Evolutionary conservation across 1,139 yeast species (phyloP).

Genomic region (Yamadazyma friedrichii): DNA sequence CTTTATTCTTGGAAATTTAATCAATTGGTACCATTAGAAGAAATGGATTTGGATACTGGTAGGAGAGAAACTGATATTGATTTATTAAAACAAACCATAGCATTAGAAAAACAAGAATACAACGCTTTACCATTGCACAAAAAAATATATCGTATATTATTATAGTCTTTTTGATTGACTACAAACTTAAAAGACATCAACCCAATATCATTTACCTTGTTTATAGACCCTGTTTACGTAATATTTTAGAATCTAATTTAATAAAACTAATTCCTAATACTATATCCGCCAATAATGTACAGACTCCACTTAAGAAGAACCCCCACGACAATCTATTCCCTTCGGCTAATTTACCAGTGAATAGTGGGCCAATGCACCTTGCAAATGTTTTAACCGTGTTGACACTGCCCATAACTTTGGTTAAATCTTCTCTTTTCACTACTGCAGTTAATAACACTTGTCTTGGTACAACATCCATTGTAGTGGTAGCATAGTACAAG

Average conservation of each 20-base stretch:
- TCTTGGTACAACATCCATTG: conserved; percentile 92
- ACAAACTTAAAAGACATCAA: neutral
- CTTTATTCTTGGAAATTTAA: conserved; percentile 29
- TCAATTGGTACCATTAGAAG: conserved; percentile 26
- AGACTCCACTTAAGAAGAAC: conserved; percentile 61
- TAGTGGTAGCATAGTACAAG: conserved; percentile 53
- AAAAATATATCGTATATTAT: conserved; percentile 7
- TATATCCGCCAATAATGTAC: conserved; percentile 47
- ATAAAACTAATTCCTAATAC: conserved; percentile 41
- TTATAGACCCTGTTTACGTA: conserved; percentile 19
- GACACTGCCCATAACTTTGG: conserved; percentile 80
- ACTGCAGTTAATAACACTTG: conserved; percentile 74
- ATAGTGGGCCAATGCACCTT: conserved; percentile 74
- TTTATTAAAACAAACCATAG: conserved; percentile 34
- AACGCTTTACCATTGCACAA: conserved; percentile 18
- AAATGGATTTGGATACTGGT: conserved; percentile 41
- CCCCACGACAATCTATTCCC: conserved; percentile 50
- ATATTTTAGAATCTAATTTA: conserved; percentile 37
- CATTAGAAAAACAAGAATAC: conserved; percentile 29
- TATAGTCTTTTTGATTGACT: neutral
- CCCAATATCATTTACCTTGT: neutral
- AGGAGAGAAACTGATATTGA: conserved; percentile 40
- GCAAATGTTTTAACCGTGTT: conserved; percentile 86
- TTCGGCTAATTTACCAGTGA: conserved; percentile 73
- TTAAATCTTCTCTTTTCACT: conserved; percentile 60